A percentile compares a stretch with the other conserved stretches of the same genome.
Conservation (phyloP, 345 rosid genomes). For the Anastatica hierochuntica region DNA sequence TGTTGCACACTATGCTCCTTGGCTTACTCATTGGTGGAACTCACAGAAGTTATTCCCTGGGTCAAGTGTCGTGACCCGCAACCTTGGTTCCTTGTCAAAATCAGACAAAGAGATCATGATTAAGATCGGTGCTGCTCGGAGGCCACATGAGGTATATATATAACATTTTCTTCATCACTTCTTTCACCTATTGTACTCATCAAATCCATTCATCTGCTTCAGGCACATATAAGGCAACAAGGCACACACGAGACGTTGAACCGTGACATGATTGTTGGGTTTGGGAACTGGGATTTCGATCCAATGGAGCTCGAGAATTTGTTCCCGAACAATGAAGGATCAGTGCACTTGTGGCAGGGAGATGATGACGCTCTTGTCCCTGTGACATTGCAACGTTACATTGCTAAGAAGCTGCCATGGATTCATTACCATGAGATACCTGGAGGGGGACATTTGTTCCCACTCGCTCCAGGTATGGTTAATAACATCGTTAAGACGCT, state of each 20-base stretch:
- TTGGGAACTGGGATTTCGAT: slow-evolving; percentile 58
- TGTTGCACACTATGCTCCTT: slow-evolving; percentile 51
- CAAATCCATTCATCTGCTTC: neutral
- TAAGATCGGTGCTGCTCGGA: slow-evolving; percentile 10
- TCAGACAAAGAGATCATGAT: slow-evolving; percentile 34
- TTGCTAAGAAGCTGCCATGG: slow-evolving; percentile 47
- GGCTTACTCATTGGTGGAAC: slow-evolving; percentile 72
- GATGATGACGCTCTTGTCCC: slow-evolving; percentile 46
- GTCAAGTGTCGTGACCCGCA: slow-evolving; percentile 26
- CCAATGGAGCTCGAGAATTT: slow-evolving; percentile 41
- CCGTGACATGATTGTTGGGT: no score
- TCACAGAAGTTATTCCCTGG: slow-evolving; percentile 46
- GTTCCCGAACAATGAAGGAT: slow-evolving; percentile 37
- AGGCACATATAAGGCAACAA: slow-evolving; percentile 38
- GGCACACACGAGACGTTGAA: slow-evolving; percentile 45
- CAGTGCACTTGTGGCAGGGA: slow-evolving; percentile 61
- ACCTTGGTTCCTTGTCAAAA: slow-evolving; percentile 22
- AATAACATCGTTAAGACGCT: slow-evolving; percentile 37
- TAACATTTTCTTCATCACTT: no score
- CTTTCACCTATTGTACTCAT: neutral
- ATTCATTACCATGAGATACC: slow-evolving; percentile 46
- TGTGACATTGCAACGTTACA: slow-evolving; percentile 41
- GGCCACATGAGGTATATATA: slow-evolving; percentile 12
- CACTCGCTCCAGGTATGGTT: slow-evolving; percentile 31
- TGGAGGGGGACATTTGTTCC: slow-evolving; percentile 51